Evolutionary conservation across 73 alveolate genomes (phyloP).

Genomic region (Paraurostyla sp.): DNA sequence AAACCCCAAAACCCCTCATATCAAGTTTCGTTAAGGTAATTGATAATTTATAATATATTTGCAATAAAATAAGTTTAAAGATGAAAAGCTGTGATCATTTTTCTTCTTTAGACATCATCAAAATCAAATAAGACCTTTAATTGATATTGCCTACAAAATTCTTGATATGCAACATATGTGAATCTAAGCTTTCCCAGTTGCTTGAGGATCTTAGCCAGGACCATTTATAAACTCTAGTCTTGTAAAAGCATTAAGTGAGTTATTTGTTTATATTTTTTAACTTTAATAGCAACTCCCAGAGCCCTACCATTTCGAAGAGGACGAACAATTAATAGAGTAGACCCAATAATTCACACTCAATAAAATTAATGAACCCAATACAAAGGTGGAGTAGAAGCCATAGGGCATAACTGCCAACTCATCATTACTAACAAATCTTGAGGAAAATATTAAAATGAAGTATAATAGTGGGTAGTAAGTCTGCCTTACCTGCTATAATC

Average conservation of each 20-base stretch:
- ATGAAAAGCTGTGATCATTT: too few relatives aligned
- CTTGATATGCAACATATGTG: background rate
- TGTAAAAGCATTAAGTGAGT: too few relatives aligned
- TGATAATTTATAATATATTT: too few relatives aligned
- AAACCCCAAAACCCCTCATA: too few relatives aligned
- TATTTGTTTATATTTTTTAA: too few relatives aligned
- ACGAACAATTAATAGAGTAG: background rate
- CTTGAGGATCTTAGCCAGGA: background rate
- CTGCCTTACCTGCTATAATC: slow-evolving; percentile 41
- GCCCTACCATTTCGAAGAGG: too few relatives aligned
- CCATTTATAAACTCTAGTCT: too few relatives aligned
- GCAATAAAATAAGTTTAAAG: too few relatives aligned
- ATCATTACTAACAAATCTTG: background rate
- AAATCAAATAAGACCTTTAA: too few relatives aligned
- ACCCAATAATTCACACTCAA: background rate
- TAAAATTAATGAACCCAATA: background rate
- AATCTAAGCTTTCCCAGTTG: background rate
- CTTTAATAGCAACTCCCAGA: too few relatives aligned
- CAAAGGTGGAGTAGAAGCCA: background rate
- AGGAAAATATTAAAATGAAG: background rate
- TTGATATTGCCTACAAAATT: background rate
- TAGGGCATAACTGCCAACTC: background rate
- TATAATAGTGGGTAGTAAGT: slow-evolving; percentile 44
- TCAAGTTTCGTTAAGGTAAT: too few relatives aligned
- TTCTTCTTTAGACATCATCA: too few relatives aligned